Base-by-base conservation (phyloP, 805 yeast species). In the Ogataea zsoltii region DNA sequence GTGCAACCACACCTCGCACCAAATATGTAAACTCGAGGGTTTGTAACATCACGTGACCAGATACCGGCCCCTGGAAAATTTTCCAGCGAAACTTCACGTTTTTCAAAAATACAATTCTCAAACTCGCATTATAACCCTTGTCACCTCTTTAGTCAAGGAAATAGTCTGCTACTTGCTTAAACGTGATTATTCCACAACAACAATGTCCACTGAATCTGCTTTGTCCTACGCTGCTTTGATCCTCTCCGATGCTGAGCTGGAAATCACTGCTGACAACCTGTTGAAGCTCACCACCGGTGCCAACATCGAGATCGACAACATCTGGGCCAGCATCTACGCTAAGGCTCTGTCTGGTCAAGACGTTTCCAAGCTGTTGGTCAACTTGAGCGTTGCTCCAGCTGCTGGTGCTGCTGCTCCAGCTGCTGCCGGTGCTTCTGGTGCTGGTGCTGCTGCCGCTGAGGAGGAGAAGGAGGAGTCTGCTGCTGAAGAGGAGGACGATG, bases 191-290 rank as follows among this genome's bases (percentile, higher is more conserved):
- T 66, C 71, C 72, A 66, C 49, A 19, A 30, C 49, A 70, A 64
- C 70, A 37, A 87, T 88, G 94, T 85, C 96, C 71, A 68, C 80
- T 66, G 96, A 89, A 84, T 79, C 95, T 69, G 87, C 96, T 70
- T 85, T 89, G 69, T 86, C 97, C 60, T 90, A 89, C 87, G 98
- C 99, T 73, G 96, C 98, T 69, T 81, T 92, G 74, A 91, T 92
- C 79, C 83, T 92, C 75, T 96, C 97, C 61, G 99, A 92, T 70
- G 87, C 97, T 67, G 97, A 90, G 62, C 77, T 90, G 67, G 97
- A 91, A 74, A 83, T 92, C 82, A 80, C 96, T 53, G 60, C 90
- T 62, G 91, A 83, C 70, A 85, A 85, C 79, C 79, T 86, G 68
- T 67, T 77, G 67, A 76, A 88, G 66, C 73, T 86, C 72, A 76